A percentile compares a stretch with the other conserved stretches of the same genome.
phyloP scores from a whole-genome alignment of 768 basidiomycete species.

The Leccinum uliginosum region DNA sequence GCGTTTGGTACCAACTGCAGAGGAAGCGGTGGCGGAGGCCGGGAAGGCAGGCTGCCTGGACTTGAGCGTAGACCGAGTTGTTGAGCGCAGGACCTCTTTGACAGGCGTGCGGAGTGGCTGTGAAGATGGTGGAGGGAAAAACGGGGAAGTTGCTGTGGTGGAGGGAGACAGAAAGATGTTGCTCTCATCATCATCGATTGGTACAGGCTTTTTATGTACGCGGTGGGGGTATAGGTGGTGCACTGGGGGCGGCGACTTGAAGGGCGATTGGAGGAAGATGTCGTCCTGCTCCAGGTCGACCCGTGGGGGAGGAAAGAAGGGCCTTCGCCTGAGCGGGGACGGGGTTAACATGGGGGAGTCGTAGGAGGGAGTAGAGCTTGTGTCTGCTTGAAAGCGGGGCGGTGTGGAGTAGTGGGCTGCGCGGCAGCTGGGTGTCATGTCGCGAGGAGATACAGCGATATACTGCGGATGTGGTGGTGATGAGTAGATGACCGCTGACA shows the following conservation, averaged over 20 bases:
- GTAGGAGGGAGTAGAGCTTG: constrained; percentile 31
- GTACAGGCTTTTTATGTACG: constrained; percentile 30
- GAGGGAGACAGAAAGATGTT: constrained; percentile 53
- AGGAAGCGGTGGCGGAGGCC: constrained; percentile 20
- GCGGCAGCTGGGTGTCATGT: constrained; percentile 32
- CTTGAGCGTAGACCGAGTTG: constrained; percentile 40
- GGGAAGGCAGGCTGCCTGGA: constrained; percentile 21
- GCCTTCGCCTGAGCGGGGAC: constrained; percentile 51
- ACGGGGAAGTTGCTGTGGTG: constrained; percentile 36
- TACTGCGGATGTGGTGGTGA: constrained; percentile 32
- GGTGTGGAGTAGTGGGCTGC: constrained; percentile 32
- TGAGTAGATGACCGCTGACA: constrained; percentile 25
- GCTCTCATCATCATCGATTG: constrained; percentile 53
- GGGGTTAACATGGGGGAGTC: constrained; percentile 62
- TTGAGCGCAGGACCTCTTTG: constrained; percentile 42
- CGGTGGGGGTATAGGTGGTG: constrained; percentile 40
- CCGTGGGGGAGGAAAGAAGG: constrained; percentile 34
- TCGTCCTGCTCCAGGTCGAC: constrained; percentile 40
- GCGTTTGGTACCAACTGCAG: constrained; percentile 58
- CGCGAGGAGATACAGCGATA: constrained; percentile 31
- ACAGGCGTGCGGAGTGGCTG: constrained; percentile 59
- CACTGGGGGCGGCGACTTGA: constrained; percentile 43
- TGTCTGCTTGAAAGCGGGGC: constrained; percentile 24
- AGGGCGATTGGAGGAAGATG: constrained; percentile 52
- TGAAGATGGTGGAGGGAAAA: constrained; percentile 41